Conservation (phyloP, 2,329 filamentous ascomycete species). For the Emergomyces orientalis region DNA sequence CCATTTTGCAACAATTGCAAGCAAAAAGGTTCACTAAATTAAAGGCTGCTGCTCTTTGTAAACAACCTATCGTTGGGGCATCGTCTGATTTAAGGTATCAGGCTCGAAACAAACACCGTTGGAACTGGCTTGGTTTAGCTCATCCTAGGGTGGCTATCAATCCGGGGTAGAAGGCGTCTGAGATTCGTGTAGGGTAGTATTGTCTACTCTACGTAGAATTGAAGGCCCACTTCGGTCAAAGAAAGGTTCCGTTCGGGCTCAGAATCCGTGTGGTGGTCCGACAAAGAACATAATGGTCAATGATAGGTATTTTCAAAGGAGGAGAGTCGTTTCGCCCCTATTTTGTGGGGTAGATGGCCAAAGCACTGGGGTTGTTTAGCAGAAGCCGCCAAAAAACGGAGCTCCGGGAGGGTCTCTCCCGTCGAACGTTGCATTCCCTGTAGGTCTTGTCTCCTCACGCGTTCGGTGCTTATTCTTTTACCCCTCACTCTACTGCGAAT, state of each 20-base stretch:
- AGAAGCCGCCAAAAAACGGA: neutral
- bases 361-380: neutral
- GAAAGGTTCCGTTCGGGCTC: neutral
- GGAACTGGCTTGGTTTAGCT: neutral
- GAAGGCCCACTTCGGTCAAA: neutral
- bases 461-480: neutral
- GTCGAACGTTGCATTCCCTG: neutral
- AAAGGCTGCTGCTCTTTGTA: neutral
- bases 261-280: neutral
- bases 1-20: neutral
- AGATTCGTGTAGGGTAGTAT: neutral
- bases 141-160: neutral
- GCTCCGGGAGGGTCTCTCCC: neutral
- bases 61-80: neutral
- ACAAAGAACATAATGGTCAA: neutral
- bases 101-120: neutral
- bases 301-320: neutral
- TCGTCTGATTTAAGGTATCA: neutral
- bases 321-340: neutral
- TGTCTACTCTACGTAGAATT: neutral
- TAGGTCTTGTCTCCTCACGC: neutral
- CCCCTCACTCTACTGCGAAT: neutral
- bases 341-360: neutral
- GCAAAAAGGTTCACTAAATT: neutral
- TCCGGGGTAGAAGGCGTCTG: neutral